Evolutionary conservation across 257 asterid genomes (phyloP), one percentile per base, ranked within the genome.

Genomic region (Ocimum tenuiflorum): DNA sequence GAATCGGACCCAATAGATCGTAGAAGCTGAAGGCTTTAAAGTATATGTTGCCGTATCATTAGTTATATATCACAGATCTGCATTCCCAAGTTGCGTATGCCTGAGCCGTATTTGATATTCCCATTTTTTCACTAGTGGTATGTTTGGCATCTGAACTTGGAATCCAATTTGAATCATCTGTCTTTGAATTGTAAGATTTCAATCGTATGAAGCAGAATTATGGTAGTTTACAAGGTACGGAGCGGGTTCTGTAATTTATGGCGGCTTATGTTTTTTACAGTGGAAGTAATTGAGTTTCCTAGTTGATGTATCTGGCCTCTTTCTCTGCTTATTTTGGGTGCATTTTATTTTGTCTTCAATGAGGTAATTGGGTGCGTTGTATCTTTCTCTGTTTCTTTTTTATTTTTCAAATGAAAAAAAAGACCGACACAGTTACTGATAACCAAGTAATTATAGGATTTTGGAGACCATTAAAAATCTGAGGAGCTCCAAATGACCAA

Each of bases 1-100:
- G 86, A 76, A 73, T 59, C 67, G 75, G 82, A 75, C 68, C 83
- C 9, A 72, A 69, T 49, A 71, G 82, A 78, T 14, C 70, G 47
- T 55, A 72, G 81, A 78, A 71, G 75, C 73, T 65, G 78, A 76
- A 58, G 9, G 65, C 38, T 57, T 36, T 14, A 15, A 50, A 54
- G 64, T 62, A 65, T 77, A 67, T n/a, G n/a, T n/a, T 43, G 70
- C 65, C 64, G n/a, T 39, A 45, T 23, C 39, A 60, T 42, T 61
- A 42, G 38, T n/a, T n/a, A 27, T 17, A 46, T 19, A 49, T 17
- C 18, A 8, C 54, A 17, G 10, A 56, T 39, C 65, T 11, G 31
- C 31, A 27, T 27, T 4, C 31, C 31, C 31, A n/a, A n/a, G n/a
- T n/a, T n/a, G 72, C 62, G 29, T 20, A 50, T 43, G 20, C 24